These are phyloP conservation scores for Leavenworthia alabamica DNA, from an alignment of 345 rosid species.

Conservation along the genomic window DNA sequence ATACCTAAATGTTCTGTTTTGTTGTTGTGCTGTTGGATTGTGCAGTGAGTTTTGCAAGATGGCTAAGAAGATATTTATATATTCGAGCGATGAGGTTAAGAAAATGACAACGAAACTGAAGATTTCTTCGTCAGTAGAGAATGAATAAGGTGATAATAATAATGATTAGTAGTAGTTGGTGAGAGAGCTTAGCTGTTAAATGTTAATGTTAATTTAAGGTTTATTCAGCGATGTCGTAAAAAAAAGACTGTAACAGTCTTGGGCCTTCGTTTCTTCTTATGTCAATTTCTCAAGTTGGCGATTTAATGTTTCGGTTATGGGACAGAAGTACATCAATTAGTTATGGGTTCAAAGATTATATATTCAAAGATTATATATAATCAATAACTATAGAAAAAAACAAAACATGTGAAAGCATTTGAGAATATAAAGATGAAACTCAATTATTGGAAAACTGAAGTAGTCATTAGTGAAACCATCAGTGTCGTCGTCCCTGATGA, in stretches of 20 bases:
- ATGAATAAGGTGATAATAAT: not conserved
- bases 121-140: constrained; percentile 21
- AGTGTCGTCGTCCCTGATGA: constrained; percentile 34
- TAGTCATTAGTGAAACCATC: not conserved
- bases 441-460: not conserved
- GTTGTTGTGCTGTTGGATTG: not conserved
- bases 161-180: not conserved
- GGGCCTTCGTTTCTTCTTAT: not conserved
- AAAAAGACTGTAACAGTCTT: not conserved
- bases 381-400: not conserved
- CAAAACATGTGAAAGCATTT: too few species aligned
- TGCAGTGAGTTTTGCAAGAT: constrained; percentile 71
- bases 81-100: constrained; percentile 54
- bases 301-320: constrained; percentile 5
- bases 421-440: too few species aligned
- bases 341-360: constrained; percentile 3
- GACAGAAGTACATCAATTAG: not conserved
- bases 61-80: constrained; percentile 60
- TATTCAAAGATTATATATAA: not conserved
- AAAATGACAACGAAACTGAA: constrained; percentile 35
- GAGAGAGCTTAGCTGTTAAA: constrained; percentile 6
- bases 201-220: constrained; percentile 7
- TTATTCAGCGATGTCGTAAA: constrained; percentile 13
- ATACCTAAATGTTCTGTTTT: not conserved
- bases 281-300: not conserved